Percentiles rank a stretch among this genome's conserved stretches.
These are phyloP conservation scores for Cystobasidium onofrii DNA, from an alignment of 768 basidiomycete genomes.

Conservation along the genomic window DNA sequence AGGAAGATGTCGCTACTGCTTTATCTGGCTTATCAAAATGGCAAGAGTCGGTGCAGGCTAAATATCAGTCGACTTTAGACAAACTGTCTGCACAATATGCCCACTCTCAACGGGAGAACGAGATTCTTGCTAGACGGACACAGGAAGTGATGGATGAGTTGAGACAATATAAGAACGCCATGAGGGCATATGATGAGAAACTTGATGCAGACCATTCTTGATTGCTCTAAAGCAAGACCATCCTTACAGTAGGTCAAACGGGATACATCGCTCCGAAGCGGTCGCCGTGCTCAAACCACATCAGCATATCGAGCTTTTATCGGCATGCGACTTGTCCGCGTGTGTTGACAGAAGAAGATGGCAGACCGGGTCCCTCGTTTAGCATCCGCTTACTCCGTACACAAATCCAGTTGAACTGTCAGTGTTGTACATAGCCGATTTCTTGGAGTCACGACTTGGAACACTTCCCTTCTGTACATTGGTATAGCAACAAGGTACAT, in stretches of 20 bases:
- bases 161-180: conserved; percentile 24
- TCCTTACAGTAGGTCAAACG: too few relatives aligned
- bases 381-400: too few relatives aligned
- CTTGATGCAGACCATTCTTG: not conserved
- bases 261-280: too few relatives aligned
- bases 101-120: conserved; percentile 3
- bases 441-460: not conserved
- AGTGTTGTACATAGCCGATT: not conserved
- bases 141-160: conserved; percentile 25
- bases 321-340: too few relatives aligned
- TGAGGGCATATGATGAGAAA: conserved; percentile 16
- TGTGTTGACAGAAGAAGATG: too few relatives aligned
- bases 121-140: not conserved
- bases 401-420: too few relatives aligned
- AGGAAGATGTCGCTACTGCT: conserved; percentile 13
- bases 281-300: too few relatives aligned
- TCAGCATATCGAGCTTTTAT: too few relatives aligned
- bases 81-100: not conserved
- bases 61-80: not conserved
- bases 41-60: not conserved
- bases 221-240: too few relatives aligned
- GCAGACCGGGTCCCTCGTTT: not conserved
- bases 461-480: not conserved
- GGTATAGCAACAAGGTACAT: not conserved
- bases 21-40: not conserved